phyloP scores from a whole-genome alignment of 208 protist genomes.

The Paratrypanosoma confusum region DNA sequence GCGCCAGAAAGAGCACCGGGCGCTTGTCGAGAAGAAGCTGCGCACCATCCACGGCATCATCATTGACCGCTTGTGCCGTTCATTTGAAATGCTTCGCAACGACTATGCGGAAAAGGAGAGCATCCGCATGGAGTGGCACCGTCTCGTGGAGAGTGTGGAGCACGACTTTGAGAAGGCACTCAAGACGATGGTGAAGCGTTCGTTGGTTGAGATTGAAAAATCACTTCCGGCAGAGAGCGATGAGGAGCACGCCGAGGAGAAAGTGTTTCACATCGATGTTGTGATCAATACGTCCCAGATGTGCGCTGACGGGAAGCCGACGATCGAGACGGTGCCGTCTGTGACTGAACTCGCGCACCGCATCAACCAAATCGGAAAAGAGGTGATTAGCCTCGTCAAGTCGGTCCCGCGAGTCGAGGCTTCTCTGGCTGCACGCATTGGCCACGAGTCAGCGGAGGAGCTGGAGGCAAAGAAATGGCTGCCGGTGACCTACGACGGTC shows the following conservation, averaged over 20 bases:
- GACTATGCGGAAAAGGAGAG: conserved; percentile 69
- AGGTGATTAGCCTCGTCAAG: conserved; percentile 86
- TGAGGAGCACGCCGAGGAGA: conserved; percentile 75
- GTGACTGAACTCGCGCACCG: conserved; percentile 79
- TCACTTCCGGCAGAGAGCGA: conserved; percentile 87
- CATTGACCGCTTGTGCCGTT: conserved; percentile 58
- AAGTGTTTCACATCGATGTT: conserved; percentile 93
- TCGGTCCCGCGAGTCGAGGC: conserved; percentile 86
- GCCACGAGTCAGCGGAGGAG: conserved; percentile 36
- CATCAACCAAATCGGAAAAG: conserved; percentile 87
- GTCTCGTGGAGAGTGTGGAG: conserved; percentile 89
- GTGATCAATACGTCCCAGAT: conserved; percentile 71
- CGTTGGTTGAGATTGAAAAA: conserved; percentile 82
- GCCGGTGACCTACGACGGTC: conserved; percentile 48
- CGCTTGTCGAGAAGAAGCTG: conserved; percentile 63
- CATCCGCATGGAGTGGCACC: conserved; percentile 88
- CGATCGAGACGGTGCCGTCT: conserved; percentile 85
- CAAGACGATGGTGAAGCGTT: conserved; percentile 90
- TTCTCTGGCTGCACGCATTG: conserved; percentile 39
- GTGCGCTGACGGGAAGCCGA: conserved; percentile 57
- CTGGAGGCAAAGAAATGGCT: conserved; percentile 30
- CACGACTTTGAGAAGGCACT: conserved; percentile 91
- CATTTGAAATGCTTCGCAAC: conserved; percentile 89
- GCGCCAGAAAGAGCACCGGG: conserved; percentile 77
- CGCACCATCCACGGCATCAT: conserved; percentile 70